phyloP scores from a whole-genome alignment of 2,329 filamentous ascomycete species.

The Sphaerulina vaccinii region DNA sequence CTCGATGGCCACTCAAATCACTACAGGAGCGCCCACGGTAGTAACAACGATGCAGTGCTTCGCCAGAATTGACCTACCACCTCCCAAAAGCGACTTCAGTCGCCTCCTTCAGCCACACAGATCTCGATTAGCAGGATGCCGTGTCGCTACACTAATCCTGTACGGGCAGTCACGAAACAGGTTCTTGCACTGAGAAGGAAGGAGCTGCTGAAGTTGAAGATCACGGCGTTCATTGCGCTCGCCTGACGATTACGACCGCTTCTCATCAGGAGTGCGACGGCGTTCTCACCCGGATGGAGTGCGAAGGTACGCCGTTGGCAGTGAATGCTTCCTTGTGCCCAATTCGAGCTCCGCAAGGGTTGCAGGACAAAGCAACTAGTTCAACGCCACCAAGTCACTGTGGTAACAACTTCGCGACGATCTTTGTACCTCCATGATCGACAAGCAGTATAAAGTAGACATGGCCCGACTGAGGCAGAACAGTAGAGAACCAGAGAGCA shows the following conservation, averaged over 20 bases:
- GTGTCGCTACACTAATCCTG: neutral
- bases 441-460: slow-evolving; percentile 15
- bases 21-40: neutral
- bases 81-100: neutral
- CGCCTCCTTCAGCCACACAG: neutral
- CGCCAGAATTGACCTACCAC: neutral
- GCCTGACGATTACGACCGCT: neutral
- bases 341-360: neutral
- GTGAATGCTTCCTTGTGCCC: neutral
- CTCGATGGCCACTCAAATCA: neutral
- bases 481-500: neutral
- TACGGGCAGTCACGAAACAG: neutral
- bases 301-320: neutral
- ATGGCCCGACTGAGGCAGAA: neutral
- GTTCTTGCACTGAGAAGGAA: too few species aligned
- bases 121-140: neutral
- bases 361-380: slow-evolving; percentile 14
- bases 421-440: slow-evolving; percentile 9
- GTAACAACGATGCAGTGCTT: neutral
- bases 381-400: slow-evolving; percentile 11
- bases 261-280: neutral
- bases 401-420: slow-evolving; percentile 14
- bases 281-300: neutral
- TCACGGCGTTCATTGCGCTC: neutral
- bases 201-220: neutral